phyloP scores from a whole-genome alignment of 1,284 basidiomycete species.

The Rhodofomes roseus region DNA sequence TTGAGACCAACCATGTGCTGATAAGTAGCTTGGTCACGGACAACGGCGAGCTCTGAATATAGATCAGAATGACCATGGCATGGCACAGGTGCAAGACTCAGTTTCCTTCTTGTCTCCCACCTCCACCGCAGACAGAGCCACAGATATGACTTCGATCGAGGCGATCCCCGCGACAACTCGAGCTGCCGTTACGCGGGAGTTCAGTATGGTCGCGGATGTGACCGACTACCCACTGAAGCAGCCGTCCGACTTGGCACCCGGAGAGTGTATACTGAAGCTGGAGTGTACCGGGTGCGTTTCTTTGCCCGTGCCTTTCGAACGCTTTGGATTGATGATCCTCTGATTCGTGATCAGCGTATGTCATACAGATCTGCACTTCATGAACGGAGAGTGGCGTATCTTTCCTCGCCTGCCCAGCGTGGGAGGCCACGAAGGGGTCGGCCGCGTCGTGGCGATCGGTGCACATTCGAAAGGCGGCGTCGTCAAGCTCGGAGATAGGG shows the following conservation, averaged over 20 bases:
- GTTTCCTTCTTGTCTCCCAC: not conserved
- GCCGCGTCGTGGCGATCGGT: slow-evolving; percentile 73
- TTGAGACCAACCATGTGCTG: too few species aligned
- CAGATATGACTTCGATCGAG: slow-evolving; percentile 6
- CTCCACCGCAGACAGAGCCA: not conserved
- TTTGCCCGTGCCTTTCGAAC: not conserved
- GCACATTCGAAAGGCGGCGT: slow-evolving; percentile 55
- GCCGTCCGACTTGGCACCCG: slow-evolving; percentile 62
- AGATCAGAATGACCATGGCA: too few species aligned
- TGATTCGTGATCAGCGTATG: slow-evolving; percentile 34
- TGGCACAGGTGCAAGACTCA: too few species aligned
- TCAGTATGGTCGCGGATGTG: slow-evolving; percentile 40
- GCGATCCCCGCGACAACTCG: slow-evolving; percentile 54
- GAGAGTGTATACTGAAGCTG: slow-evolving; percentile 79
- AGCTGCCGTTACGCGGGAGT: slow-evolving; percentile 51
- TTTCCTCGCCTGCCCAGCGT: slow-evolving; percentile 65
- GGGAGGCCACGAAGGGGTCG: slow-evolving; percentile 82
- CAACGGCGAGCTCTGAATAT: too few species aligned
- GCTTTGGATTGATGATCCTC: not conserved
- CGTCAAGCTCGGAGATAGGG: slow-evolving; percentile 70
- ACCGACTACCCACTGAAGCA: slow-evolving; percentile 55
- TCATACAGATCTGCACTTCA: slow-evolving; percentile 77
- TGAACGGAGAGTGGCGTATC: slow-evolving; percentile 68
- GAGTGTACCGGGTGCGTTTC: slow-evolving; percentile 52
- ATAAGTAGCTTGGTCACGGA: too few species aligned